phyloP scores from a whole-genome alignment of 768 basidiomycete species.

The Melanogaster broomeanus region DNA sequence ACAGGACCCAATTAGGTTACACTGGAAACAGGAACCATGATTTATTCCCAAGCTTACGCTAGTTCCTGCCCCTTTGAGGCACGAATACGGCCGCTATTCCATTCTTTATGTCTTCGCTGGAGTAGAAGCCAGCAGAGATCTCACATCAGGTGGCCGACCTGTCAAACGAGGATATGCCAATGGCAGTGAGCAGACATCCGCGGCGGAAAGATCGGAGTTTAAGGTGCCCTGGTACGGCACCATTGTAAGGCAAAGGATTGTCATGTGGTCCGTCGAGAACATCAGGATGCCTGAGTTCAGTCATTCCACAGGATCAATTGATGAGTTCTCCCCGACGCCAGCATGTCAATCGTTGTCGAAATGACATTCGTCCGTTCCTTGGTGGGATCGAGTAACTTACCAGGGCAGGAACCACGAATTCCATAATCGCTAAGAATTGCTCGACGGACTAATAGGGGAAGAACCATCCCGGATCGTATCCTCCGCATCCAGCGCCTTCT shows the following conservation, averaged over 20 bases:
- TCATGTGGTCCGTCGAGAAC: not conserved
- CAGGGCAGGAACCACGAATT: too few species aligned
- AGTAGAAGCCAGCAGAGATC: constrained; percentile 41
- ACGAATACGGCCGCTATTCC: not conserved
- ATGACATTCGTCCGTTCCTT: not conserved
- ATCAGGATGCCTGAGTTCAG: not conserved
- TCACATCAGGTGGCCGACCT: constrained; percentile 71
- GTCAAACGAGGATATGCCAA: constrained; percentile 15
- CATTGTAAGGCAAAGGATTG: not conserved
- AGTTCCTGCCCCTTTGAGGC: not conserved
- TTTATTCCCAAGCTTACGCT: not conserved
- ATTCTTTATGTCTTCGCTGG: constrained; percentile 2
- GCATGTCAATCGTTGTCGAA: not conserved
- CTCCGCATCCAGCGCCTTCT: too few species aligned
- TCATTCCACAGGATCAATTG: not conserved
- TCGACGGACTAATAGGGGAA: too few species aligned
- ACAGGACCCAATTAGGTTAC: not conserved
- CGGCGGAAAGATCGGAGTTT: constrained; percentile 6
- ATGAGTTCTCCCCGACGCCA: not conserved
- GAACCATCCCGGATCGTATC: too few species aligned
- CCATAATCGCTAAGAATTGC: too few species aligned
- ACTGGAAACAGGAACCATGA: not conserved
- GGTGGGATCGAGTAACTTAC: not conserved
- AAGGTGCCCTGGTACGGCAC: not conserved
- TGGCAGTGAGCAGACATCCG: not conserved